Conservation (phyloP, 169 alveolate genomes). For the Plasmodium falciparum region DNA sequence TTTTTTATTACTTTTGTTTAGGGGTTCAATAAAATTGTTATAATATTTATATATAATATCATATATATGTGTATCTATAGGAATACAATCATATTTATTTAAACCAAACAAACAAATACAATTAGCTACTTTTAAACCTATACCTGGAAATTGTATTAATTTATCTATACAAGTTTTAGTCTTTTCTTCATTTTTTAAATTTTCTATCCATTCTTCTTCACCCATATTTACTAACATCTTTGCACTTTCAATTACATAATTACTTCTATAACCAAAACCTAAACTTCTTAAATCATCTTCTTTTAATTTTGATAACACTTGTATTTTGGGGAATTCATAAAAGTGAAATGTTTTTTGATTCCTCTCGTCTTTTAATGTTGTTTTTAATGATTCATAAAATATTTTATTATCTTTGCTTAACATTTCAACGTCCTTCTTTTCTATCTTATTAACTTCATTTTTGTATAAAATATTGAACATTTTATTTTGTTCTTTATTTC, state of each 20-base stretch:
- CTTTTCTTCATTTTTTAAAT: constrained; percentile 57
- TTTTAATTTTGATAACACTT: constrained; percentile 56
- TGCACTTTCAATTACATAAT: constrained; percentile 76
- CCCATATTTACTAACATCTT: constrained; percentile 62
- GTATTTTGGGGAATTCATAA: constrained; percentile 80
- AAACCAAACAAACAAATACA: constrained; percentile 91
- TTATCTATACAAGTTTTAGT: constrained; percentile 44
- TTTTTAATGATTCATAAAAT: constrained; percentile 52
- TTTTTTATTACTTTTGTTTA: not conserved
- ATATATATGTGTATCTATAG: constrained; percentile 94
- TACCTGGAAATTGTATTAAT: constrained; percentile 86
- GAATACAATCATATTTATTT: constrained; percentile 87
- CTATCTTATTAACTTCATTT: too few relatives aligned
- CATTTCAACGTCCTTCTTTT: not conserved
- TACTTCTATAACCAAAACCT: constrained; percentile 83
- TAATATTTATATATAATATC: constrained; percentile 66
- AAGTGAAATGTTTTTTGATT: constrained; percentile 41
- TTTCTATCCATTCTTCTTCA: constrained; percentile 76
- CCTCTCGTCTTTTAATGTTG: constrained; percentile 37
- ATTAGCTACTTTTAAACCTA: constrained; percentile 95
- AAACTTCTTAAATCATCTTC: constrained; percentile 73
- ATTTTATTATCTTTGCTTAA: constrained; percentile 16
- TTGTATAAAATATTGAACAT: too few relatives aligned
- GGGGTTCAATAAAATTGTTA: constrained; percentile 22
- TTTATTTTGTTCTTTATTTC: too few relatives aligned